Evolutionary conservation across 352 stramenopile genomes (phyloP), one percentile per base, ranked within the genome.

Genomic region (Phytopythium mirpurense): DNA sequence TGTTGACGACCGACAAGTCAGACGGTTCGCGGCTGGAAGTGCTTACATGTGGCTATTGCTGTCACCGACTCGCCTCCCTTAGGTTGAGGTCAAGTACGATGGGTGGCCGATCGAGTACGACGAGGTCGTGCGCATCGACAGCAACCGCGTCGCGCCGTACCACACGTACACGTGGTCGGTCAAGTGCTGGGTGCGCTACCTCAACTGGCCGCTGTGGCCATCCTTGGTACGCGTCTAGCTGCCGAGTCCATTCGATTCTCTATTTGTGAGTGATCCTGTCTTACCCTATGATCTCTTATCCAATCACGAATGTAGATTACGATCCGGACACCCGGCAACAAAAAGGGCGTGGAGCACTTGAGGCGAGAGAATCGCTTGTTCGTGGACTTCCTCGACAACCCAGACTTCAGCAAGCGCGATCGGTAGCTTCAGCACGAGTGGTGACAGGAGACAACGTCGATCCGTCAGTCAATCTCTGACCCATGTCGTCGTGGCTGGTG

Each of bases 161-260:
- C 72, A 92, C 50, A 88, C 78, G 31, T 92, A 82, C 53, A 92
- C 82, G 44, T 89, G 69, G 77, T 57, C 64, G 9, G 78, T 90
- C 57, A 90, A 90, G 55, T 87, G 78, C 54, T 92, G 82, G 82
- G 77, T 81, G 44, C 88, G 86, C 52, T 92, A 88, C 58, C 65
- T 76, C 16, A 92, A 92, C 48, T 92, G 78, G 77, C 82, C 78
- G 2, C 63, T 72, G 43, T 92, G 82, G 82, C 78, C 82, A 3
- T 80, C 77, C 5, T 21, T 92, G 27, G 81, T 92, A 45, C 3
- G 51, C 37, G 23, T 3, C 16, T 51, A 16, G 23, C 34, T 36
- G 42, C n/a, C n/a, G n/a, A n/a, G n/a, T n/a, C n/a, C n/a, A n/a
- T n/a, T n/a, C n/a, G n/a, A n/a, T n/a, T n/a, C n/a, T n/a, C n/a